phyloP scores from a whole-genome alignment of 768 basidiomycete genomes.

The Collybia mongolica region DNA sequence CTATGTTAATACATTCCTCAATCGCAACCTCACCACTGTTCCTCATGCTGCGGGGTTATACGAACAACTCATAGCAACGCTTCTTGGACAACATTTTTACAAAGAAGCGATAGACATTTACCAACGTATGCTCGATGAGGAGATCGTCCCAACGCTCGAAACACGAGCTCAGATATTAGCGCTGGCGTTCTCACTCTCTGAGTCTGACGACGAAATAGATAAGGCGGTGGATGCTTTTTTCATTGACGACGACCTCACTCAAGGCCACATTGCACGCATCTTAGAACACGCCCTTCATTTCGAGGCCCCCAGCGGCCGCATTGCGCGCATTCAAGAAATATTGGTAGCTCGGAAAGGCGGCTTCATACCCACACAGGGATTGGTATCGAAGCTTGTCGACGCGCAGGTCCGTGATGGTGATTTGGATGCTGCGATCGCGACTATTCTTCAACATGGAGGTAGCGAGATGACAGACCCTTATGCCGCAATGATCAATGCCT shows the following conservation, averaged over 20 bases:
- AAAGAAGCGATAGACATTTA: constrained; percentile 38
- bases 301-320: constrained; percentile 11
- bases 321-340: constrained; percentile 15
- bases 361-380: constrained; percentile 23
- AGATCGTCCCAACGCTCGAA: constrained; percentile 32
- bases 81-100: constrained; percentile 36
- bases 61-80: constrained; percentile 29
- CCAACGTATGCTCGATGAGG: constrained; percentile 37
- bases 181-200: constrained; percentile 22
- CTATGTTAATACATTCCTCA: no score
- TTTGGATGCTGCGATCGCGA: constrained; percentile 25
- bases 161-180: constrained; percentile 42
- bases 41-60: not conserved
- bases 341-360: constrained; percentile 21
- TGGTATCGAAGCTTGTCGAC: constrained; percentile 36
- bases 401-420: constrained; percentile 30
- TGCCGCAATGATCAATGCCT: constrained; percentile 34
- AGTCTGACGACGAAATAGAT: constrained; percentile 13
- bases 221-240: constrained; percentile 18
- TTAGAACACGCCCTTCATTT: constrained; percentile 19
- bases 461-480: constrained; percentile 26
- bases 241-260: constrained; percentile 22
- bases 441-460: constrained; percentile 19
- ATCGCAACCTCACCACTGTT: no score
- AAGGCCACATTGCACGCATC: constrained; percentile 23